These are phyloP conservation scores for Cairneyella variabilis DNA, from an alignment of 495 filamentous ascomycete species.

Conservation along the genomic window DNA sequence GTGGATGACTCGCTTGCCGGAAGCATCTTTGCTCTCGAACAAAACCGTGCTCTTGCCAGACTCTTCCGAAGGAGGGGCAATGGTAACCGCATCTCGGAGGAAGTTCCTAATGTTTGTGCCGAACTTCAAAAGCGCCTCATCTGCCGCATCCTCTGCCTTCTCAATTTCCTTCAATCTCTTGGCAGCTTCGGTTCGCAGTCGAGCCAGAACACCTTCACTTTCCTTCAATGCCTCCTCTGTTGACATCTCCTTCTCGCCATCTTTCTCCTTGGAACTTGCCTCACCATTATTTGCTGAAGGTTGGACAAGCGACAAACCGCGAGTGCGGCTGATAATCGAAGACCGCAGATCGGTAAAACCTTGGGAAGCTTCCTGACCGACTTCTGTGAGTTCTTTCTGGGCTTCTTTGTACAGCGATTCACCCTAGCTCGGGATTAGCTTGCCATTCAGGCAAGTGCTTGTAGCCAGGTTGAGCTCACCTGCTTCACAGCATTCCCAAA, in stretches of 20 bases:
- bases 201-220: constrained; percentile 75
- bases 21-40: constrained; percentile 88
- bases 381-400: constrained; percentile 71
- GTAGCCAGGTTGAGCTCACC: constrained; percentile 38
- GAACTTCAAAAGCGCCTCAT: constrained; percentile 92
- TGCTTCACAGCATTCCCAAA: constrained; percentile 87
- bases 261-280: constrained; percentile 27
- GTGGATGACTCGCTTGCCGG: constrained; percentile 87
- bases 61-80: constrained; percentile 59
- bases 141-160: constrained; percentile 92
- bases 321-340: constrained; percentile 65
- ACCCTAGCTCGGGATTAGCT: constrained; percentile 45
- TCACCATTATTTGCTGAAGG: constrained; percentile 19
- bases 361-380: constrained; percentile 76
- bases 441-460: neutral
- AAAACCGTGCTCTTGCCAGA: constrained; percentile 47
- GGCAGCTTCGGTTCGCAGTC: constrained; percentile 75
- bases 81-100: constrained; percentile 83
- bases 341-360: constrained; percentile 72
- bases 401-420: constrained; percentile 84
- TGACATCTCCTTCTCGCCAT: constrained; percentile 35
- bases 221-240: constrained; percentile 55
- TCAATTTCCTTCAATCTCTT: constrained; percentile 88
- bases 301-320: constrained; percentile 61
- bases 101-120: constrained; percentile 89